Conservation (phyloP, 257 asterid species). For the Capsicum pubescens region DNA sequence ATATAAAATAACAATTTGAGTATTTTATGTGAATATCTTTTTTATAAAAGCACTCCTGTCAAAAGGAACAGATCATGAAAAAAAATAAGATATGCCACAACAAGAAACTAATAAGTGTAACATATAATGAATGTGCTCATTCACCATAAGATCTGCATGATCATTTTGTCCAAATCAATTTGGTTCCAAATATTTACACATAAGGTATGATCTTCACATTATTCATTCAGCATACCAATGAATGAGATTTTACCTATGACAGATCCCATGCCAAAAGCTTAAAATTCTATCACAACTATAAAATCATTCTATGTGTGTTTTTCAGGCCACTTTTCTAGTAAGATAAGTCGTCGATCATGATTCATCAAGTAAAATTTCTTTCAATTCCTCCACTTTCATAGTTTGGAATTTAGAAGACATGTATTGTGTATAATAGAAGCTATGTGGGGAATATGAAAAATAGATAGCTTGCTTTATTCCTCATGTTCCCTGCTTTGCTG, state of each 20-base stretch:
- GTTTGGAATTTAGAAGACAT: neutral
- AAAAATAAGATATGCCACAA: neutral
- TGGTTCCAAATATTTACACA: neutral
- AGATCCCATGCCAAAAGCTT: neutral
- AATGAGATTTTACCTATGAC: conserved; percentile 3
- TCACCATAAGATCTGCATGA: neutral
- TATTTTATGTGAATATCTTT: conserved; percentile 48
- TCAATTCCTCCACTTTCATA: neutral
- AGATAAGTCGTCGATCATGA: neutral
- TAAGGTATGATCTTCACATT: neutral
- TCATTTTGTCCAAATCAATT: neutral
- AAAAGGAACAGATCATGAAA: conserved; percentile 31
- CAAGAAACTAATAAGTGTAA: conserved; percentile 2
- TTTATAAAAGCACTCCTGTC: conserved; percentile 91
- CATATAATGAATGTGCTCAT: conserved; percentile 13
- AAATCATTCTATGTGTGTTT: neutral
- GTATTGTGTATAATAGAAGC: neutral
- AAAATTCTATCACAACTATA: neutral
- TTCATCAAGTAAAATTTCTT: neutral
- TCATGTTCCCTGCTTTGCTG: neutral
- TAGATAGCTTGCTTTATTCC: neutral
- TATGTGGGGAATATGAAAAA: neutral
- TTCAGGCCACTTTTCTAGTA: neutral
- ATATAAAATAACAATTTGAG: too few relatives aligned
- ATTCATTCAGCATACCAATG: neutral